Conservation (phyloP, 495 filamentous ascomycete genomes). For the Glonium stellatum region DNA sequence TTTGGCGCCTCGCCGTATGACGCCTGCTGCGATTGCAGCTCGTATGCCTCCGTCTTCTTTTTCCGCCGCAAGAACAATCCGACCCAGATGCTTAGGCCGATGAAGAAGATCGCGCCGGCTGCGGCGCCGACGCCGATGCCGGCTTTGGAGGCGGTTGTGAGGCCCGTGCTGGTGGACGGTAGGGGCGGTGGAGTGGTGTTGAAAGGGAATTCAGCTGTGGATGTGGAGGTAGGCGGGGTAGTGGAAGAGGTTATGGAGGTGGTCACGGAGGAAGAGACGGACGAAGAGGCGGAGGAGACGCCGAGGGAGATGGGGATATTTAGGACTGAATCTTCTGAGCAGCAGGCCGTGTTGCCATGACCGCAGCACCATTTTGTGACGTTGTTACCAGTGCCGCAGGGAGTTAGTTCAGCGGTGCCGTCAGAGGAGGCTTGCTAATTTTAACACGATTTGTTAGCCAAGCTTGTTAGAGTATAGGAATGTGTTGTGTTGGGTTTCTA, state of each 20-base stretch:
- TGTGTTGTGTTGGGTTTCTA: background rate
- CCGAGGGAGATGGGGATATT: background rate
- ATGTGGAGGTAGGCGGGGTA: no score
- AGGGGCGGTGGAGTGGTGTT: no score
- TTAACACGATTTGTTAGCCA: no score
- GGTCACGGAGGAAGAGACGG: background rate
- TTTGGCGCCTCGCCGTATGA: no score
- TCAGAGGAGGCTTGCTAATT: background rate
- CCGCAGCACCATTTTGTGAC: background rate
- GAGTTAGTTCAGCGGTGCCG: background rate
- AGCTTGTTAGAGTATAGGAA: background rate
- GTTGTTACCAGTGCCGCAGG: background rate
- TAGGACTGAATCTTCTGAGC: background rate
- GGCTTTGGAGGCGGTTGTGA: constrained; percentile 6
- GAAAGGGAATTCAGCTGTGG: no score
- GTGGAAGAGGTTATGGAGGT: no score
- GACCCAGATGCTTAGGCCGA: constrained; percentile 4
- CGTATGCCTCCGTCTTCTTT: no score
- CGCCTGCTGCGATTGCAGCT: no score
- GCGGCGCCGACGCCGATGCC: constrained; percentile 7
- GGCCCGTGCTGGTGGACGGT: background rate
- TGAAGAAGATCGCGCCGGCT: background rate
- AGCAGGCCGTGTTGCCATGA: background rate
- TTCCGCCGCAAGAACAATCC: background rate
- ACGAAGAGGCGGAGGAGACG: background rate